Evolutionary conservation across 2,329 filamentous ascomycete species (phyloP).

Genomic region (Trichoderma pleuroti): DNA sequence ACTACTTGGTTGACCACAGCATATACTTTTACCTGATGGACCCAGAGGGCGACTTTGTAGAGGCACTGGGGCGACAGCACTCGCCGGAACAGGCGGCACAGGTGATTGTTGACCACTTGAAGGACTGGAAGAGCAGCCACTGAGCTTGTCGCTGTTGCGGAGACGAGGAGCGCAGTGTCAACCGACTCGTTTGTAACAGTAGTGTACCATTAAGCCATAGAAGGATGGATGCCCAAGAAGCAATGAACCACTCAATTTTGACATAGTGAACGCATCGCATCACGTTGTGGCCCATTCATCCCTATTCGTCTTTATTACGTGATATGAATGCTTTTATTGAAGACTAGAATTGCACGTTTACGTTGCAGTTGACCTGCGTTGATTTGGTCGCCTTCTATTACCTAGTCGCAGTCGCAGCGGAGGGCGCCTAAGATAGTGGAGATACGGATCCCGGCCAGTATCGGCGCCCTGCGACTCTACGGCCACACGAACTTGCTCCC

Average conservation of each 20-base stretch:
- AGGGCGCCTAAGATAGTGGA: constrained; percentile 3
- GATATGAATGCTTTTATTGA: background rate
- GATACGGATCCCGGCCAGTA: constrained; percentile 9
- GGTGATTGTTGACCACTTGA: constrained; percentile 82
- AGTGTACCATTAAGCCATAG: constrained; percentile 18
- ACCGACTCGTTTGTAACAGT: constrained; percentile 16
- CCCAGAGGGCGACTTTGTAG: constrained; percentile 95
- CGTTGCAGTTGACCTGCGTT: background rate
- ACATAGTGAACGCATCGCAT: background rate
- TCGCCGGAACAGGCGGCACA: constrained; percentile 81
- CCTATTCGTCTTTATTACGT: background rate
- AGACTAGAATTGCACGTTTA: background rate
- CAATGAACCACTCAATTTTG: constrained; percentile 22
- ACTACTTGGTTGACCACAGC: constrained; percentile 97
- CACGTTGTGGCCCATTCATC: background rate
- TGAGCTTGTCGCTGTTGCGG: background rate
- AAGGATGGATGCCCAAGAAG: background rate
- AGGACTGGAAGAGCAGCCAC: constrained; percentile 44
- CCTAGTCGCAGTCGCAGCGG: background rate
- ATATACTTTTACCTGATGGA: constrained; percentile 99
- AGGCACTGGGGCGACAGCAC: constrained; percentile 92
- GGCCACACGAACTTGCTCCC: background rate
- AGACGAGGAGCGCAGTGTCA: background rate
- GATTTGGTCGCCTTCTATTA: background rate
- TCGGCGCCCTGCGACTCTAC: constrained; percentile 4